phyloP scores from a whole-genome alignment of 495 filamentous ascomycete species.

The Penicillium parvum region DNA sequence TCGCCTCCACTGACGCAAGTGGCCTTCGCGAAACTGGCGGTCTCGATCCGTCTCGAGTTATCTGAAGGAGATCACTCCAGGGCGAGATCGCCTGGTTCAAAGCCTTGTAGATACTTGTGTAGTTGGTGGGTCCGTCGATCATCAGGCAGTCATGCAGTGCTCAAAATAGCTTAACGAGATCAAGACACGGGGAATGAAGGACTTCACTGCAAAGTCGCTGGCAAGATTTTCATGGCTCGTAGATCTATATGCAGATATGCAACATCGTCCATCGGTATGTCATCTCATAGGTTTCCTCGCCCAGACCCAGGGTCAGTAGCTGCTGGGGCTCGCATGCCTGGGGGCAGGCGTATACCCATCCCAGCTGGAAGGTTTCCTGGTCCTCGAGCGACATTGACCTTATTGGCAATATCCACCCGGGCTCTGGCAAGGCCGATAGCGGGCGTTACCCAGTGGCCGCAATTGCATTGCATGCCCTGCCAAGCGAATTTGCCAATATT shows the following conservation, averaged over 20 bases:
- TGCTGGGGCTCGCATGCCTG: conserved; percentile 33
- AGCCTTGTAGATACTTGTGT: too few relatives aligned
- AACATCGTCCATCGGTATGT: neutral
- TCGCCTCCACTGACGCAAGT: conserved; percentile 21
- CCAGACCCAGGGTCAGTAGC: conserved; percentile 16
- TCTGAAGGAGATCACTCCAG: neutral
- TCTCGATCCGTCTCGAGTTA: too few relatives aligned
- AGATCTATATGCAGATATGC: conserved; percentile 12
- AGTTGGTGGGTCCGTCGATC: too few relatives aligned
- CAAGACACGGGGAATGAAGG: neutral
- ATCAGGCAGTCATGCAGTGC: conserved; percentile 3
- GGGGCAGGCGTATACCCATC: conserved; percentile 39
- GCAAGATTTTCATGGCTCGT: conserved; percentile 15
- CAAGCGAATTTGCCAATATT: conserved; percentile 92
- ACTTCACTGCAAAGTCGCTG: neutral
- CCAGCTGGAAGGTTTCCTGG: conserved; percentile 21
- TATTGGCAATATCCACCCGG: conserved; percentile 61
- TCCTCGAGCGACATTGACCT: conserved; percentile 17
- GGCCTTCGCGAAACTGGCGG: conserved; percentile 5
- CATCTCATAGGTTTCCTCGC: conserved; percentile 32
- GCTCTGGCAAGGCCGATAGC: conserved; percentile 79
- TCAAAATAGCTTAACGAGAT: neutral
- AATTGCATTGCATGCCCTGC: conserved; percentile 92
- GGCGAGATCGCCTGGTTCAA: too few relatives aligned
- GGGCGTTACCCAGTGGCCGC: conserved; percentile 85